Conservation (phyloP, 768 basidiomycete genomes). For the Tremella mesenterica region DNA sequence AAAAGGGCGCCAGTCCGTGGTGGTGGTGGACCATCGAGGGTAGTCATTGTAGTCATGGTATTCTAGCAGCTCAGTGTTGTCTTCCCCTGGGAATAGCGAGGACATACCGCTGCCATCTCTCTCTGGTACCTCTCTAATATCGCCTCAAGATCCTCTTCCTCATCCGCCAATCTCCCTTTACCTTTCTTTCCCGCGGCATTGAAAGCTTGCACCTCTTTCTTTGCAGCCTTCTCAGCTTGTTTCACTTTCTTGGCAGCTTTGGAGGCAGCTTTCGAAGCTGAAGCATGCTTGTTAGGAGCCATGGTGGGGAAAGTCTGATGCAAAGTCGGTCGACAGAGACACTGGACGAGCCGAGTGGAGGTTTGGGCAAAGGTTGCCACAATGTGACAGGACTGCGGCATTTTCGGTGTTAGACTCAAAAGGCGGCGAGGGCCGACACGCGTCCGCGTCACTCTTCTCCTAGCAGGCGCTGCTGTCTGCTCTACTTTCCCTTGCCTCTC, state of each 20-base stretch:
- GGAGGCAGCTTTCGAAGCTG: conserved; percentile 6
- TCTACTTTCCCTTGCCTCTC: conserved; percentile 70
- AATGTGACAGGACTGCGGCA: not conserved
- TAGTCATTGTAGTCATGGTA: conserved; percentile 58
- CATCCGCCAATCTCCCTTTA: conserved; percentile 17
- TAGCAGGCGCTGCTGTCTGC: not conserved
- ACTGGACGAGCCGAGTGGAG: not conserved
- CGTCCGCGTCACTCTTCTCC: too few relatives aligned
- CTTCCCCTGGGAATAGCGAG: not conserved
- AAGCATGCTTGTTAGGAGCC: conserved; percentile 6
- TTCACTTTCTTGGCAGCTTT: conserved; percentile 20
- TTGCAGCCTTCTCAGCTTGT: conserved; percentile 13
- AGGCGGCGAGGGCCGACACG: not conserved
- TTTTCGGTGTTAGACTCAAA: not conserved
- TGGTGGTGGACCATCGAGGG: conserved; percentile 67
- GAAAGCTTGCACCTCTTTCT: conserved; percentile 7
- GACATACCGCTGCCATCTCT: not conserved
- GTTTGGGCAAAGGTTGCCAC: not conserved
- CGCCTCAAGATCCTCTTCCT: conserved; percentile 53
- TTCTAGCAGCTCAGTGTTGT: conserved; percentile 46
- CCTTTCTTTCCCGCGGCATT: conserved; percentile 8
- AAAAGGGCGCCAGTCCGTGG: conserved; percentile 75
- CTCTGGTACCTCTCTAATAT: conserved; percentile 60
- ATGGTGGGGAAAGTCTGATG: not conserved
- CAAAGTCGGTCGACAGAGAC: not conserved